Base-by-base conservation (phyloP, 495 filamentous ascomycete genomes). In the Penicillium pancosmium region DNA sequence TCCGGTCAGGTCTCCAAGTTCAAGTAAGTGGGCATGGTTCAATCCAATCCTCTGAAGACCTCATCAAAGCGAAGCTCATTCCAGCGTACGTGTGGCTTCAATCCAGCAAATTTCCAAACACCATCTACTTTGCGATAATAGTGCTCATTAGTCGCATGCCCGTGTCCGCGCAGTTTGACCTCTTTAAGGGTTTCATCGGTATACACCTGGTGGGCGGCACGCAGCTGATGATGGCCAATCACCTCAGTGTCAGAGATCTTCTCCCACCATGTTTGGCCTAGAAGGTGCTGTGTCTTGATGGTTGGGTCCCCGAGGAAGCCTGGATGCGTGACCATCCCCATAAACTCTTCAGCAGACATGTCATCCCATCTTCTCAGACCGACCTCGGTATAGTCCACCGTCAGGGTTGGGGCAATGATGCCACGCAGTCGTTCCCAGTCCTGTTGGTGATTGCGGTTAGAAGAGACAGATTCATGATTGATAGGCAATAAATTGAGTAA, bases 61-160 rank as follows among this genome's bases (percentile, higher is more conserved):
- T 72, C 75, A 34, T 81, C 74, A 43, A 90, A 90, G 46, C 89
- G 85, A 65, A 86, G 83, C 79, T 93, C 90, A 60, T 73, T 77
- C 87, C 87, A 93, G 43, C 85, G 73, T 56, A 93, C 88, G 50
- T 84, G 77, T 2, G 90, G 90, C 67, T 79, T 76, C 52, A 93
- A 73, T 1, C 90, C 90, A 2, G 89, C 88, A 72, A 92, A 91
- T 75, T 92, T 93, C 90, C 90, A 93, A 56, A 86, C 83, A 5
- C 88, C 88, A 62, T 91, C 74, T 19, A 91, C 75, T 80, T 89
- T 91, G 55, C 77, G 79, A 72, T 92, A 92, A 70, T 83, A 89
- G 68, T 90, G 86, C 62, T 82, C 81, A 69, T 88, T 90, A 55
- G 84, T 85, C 52, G 82, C 84, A 74, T 93, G 89, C 15, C 81